A percentile compares a stretch with the other conserved stretches of the same genome.
phyloP scores from a whole-genome alignment of 225 moss, liverwort and hornwort genomes.

The Climacium dendroides region DNA sequence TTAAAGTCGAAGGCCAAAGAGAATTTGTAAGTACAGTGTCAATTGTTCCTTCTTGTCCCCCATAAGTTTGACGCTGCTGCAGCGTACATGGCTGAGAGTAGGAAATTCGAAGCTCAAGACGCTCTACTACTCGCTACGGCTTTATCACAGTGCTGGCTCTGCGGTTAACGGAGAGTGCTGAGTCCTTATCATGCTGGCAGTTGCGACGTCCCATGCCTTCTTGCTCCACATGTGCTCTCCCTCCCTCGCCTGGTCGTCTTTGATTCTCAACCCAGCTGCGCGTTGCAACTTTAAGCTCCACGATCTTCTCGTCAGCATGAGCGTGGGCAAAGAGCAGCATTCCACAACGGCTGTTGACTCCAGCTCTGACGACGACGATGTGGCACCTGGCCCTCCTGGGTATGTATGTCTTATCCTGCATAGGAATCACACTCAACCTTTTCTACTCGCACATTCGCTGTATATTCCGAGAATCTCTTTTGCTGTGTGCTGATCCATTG shows the following conservation, averaged over 20 bases:
- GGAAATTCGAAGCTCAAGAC: not conserved
- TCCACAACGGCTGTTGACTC: not conserved
- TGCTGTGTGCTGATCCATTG: not conserved
- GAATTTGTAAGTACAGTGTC: not conserved
- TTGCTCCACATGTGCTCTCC: slow-evolving; percentile 17
- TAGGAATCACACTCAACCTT: not conserved
- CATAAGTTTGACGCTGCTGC: not conserved
- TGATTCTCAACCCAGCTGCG: not conserved
- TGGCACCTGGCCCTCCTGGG: slow-evolving; percentile 13
- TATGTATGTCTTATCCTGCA: not conserved
- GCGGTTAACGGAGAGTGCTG: not conserved
- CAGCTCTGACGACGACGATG: slow-evolving; percentile 21
- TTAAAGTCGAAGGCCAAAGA: not conserved
- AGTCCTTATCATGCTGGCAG: slow-evolving; percentile 8
- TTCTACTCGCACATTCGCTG: not conserved
- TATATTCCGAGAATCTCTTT: not conserved
- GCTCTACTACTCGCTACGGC: not conserved
- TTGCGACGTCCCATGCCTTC: not conserved
- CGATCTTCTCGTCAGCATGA: slow-evolving; percentile 34
- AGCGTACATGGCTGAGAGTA: not conserved
- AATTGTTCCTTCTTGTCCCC: not conserved
- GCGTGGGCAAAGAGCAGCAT: slow-evolving; percentile 17
- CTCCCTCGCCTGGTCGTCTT: slow-evolving; percentile 3
- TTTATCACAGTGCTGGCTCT: not conserved
- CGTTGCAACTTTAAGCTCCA: slow-evolving; percentile 18